Evolutionary conservation across 805 yeast genomes (phyloP), one percentile per base, ranked within the genome.

Genomic region (Yamadazyma phyllophila): DNA sequence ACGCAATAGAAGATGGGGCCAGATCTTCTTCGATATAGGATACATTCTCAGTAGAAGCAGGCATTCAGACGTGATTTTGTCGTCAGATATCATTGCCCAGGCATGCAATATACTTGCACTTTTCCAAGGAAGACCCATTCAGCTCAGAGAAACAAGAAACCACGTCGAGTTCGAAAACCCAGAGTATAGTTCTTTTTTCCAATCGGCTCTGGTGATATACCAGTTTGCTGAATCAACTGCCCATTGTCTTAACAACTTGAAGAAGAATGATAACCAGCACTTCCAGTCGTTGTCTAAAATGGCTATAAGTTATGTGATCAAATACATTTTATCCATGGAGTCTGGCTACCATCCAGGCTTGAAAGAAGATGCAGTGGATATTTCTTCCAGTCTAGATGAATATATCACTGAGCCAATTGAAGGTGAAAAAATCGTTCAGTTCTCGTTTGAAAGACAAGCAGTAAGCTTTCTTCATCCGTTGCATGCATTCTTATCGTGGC

Each of bases 121-220:
- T 27, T 86, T 89, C 55, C 94, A 89, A 62, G 91, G 96, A 2
- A 74, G 81, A 38, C 87, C 94, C 1, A 82, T 86, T 0, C 67
- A 88, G 55, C 77, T 74, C 49, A 74, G 98, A 48, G 96, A 89
- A 57, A 80, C 81, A 3, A 72, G 77, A 5, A 83, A 80, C 48
- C 99, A 92, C 62, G 90, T 92, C 8, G 97, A 91, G 59, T 94
- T 86, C 60, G 99, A 92, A 59, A 83, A 82, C 37, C 88, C 87
- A 27, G 92, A 88, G 42, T 94, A 91, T 73, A 77, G 84, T 1
- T 77, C 81, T 2, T 84, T 76, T 56, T 85, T 85, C 60, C 85
- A 84, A 50, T 80, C 85, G 1, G 64, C 83, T 47, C 83, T 87
- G 44, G 86, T 82, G 3, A 74, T 88, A 0, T 75, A 84, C 8